A percentile compares a stretch with the other conserved stretches of the same genome.
phyloP scores from a whole-genome alignment of 768 basidiomycete species.

The Tulasnella sp. region DNA sequence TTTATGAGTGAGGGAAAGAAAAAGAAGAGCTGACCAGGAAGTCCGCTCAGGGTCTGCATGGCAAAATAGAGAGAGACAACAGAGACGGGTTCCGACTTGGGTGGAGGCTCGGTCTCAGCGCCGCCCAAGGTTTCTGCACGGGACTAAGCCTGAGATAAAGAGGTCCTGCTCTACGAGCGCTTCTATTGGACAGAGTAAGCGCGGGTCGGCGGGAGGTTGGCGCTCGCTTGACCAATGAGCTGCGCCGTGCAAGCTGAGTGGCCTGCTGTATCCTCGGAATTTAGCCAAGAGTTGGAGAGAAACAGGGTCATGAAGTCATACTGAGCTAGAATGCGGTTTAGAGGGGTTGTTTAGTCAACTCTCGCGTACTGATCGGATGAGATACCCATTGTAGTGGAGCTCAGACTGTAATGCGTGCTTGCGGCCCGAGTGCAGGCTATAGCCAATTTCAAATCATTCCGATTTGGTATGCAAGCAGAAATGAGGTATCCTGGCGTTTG shows the following conservation, averaged over 20 bases:
- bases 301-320: not conserved
- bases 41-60: not conserved
- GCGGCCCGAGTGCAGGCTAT: not conserved
- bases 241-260: not conserved
- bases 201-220: not conserved
- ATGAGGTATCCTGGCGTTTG: not conserved
- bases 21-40: not conserved
- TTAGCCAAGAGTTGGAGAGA: not conserved
- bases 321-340: not conserved
- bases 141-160: not conserved
- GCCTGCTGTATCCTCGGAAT: not conserved
- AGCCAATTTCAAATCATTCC: not conserved
- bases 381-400: not conserved
- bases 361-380: not conserved
- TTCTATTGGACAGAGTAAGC: not conserved
- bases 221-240: not conserved
- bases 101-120: not conserved
- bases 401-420: not conserved
- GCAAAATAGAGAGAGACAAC: not conserved
- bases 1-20: not conserved
- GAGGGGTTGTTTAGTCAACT: not conserved
- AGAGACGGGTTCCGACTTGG: not conserved
- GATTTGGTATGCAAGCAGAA: not conserved
- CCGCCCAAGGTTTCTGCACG: not conserved
- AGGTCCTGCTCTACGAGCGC: not conserved